These are phyloP conservation scores for Phialocephala sp. DNA, from an alignment of 2,329 filamentous ascomycete genomes.

Conservation along the genomic window DNA sequence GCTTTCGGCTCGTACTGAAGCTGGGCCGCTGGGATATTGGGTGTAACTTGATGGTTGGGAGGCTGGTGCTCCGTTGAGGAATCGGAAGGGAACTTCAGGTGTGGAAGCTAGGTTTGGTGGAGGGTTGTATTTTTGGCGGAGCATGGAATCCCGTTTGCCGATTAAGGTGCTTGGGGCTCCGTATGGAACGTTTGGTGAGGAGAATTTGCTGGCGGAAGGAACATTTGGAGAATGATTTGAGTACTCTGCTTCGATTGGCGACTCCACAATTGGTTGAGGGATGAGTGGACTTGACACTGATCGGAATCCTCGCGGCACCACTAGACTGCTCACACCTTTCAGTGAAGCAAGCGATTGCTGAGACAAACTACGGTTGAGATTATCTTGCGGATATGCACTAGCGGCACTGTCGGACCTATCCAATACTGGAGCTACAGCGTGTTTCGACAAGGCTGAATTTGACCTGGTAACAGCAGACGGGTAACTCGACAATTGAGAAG, in stretches of 20 bases:
- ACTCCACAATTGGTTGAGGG: conserved; percentile 44
- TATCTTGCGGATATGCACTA: conserved; percentile 16
- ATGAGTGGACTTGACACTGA: conserved; percentile 43
- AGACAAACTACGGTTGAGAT: conserved; percentile 25
- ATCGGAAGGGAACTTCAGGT: conserved; percentile 15
- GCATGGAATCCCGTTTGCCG: conserved; percentile 57
- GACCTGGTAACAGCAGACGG: conserved; percentile 25
- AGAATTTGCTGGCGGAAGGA: conserved; percentile 30
- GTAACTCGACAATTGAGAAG: conserved; percentile 31
- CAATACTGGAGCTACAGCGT: background rate
- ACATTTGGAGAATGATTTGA: conserved; percentile 7
- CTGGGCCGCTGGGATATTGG: conserved; percentile 27
- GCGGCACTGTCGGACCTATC: background rate
- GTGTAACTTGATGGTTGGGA: background rate
- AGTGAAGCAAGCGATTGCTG: conserved; percentile 24
- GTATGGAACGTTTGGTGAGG: conserved; percentile 36
- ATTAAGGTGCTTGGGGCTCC: conserved; percentile 53
- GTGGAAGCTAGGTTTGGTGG: conserved; percentile 23
- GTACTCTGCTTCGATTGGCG: conserved; percentile 42
- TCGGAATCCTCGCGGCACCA: conserved; percentile 34
- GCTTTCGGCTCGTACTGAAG: conserved; percentile 41
- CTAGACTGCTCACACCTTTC: conserved; percentile 20
- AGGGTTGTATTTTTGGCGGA: conserved; percentile 43
- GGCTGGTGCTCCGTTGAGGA: background rate
- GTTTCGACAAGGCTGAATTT: conserved; percentile 29